phyloP scores from a whole-genome alignment of 306 rosid genomes.

The Elaeagnus macrophylla region DNA sequence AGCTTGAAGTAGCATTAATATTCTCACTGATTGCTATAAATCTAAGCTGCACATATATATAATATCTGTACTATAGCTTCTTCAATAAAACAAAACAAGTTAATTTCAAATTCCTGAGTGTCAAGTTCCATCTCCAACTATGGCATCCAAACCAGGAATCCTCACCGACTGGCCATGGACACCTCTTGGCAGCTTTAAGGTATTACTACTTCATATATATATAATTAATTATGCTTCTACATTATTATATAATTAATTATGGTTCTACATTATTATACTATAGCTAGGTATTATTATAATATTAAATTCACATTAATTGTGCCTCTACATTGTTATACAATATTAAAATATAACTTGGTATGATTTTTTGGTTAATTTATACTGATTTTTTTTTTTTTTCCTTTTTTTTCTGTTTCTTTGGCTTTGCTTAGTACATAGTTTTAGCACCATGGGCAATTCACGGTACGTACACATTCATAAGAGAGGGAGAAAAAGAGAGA shows the following conservation, averaged over 20 bases:
- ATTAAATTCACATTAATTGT: no score
- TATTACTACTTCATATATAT: neutral
- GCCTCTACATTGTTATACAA: neutral
- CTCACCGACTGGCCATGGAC: slow-evolving; percentile 14
- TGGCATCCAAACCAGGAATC: slow-evolving; percentile 8
- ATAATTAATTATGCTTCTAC: neutral
- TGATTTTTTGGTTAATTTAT: neutral
- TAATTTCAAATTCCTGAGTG: no score
- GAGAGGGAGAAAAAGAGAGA: slow-evolving; percentile 13
- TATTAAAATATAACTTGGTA: no score
- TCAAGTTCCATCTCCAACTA: neutral
- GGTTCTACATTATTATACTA: no score
- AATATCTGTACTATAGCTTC: no score
- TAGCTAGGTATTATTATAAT: no score
- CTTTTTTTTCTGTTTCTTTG: neutral
- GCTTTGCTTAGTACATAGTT: slow-evolving; percentile 8
- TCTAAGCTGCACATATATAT: no score
- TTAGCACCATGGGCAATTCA: slow-evolving; percentile 25
- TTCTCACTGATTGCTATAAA: no score
- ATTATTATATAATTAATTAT: no score
- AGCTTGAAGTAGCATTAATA: no score
- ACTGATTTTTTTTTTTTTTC: neutral
- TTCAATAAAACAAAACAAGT: no score
- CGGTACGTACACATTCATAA: slow-evolving; percentile 17
- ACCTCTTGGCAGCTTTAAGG: slow-evolving; percentile 12